Evolutionary conservation across 192 early-diverging fungal genomes (phyloP).

Genomic region (Geranomyces variabilis): DNA sequence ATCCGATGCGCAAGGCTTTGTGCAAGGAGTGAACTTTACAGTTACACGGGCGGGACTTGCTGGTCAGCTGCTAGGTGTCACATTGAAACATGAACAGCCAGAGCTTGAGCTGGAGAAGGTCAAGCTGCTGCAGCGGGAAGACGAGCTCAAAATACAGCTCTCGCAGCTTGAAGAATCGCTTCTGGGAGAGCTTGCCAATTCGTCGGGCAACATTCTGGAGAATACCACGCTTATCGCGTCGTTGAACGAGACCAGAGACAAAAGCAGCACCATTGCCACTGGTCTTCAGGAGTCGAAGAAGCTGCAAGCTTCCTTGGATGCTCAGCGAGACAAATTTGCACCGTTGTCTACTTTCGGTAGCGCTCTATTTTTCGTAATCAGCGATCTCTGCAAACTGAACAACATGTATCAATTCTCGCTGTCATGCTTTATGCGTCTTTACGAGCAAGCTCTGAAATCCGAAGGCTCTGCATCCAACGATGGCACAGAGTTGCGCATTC

Average conservation of each 20-base stretch:
- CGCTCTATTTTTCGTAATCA: constrained; percentile 55
- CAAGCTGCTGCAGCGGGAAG: constrained; percentile 55
- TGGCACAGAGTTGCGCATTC: constrained; percentile 50
- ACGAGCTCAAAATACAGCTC: constrained; percentile 59
- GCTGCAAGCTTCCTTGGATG: constrained; percentile 56
- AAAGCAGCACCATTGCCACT: constrained; percentile 50
- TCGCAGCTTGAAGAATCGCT: constrained; percentile 55
- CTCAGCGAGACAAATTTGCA: constrained; percentile 57
- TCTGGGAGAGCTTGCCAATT: constrained; percentile 56
- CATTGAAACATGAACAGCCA: constrained; percentile 60
- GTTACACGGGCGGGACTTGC: constrained; percentile 59
- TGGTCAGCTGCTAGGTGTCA: constrained; percentile 58
- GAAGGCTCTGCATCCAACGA: constrained; percentile 43
- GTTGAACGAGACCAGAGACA: constrained; percentile 61
- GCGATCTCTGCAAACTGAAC: constrained; percentile 54
- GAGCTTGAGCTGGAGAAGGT: constrained; percentile 57
- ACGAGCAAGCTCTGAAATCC: constrained; percentile 44
- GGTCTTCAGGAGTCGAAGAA: constrained; percentile 52
- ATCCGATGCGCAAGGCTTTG: constrained; percentile 38
- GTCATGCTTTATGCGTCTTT: constrained; percentile 50
- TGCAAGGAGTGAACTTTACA: constrained; percentile 60
- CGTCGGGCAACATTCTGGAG: constrained; percentile 66
- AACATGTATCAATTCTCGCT: constrained; percentile 64
- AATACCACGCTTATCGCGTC: constrained; percentile 55
- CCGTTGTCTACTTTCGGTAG: constrained; percentile 53